Conservation (phyloP, 306 rosid species). For the Castanospermum australe region DNA sequence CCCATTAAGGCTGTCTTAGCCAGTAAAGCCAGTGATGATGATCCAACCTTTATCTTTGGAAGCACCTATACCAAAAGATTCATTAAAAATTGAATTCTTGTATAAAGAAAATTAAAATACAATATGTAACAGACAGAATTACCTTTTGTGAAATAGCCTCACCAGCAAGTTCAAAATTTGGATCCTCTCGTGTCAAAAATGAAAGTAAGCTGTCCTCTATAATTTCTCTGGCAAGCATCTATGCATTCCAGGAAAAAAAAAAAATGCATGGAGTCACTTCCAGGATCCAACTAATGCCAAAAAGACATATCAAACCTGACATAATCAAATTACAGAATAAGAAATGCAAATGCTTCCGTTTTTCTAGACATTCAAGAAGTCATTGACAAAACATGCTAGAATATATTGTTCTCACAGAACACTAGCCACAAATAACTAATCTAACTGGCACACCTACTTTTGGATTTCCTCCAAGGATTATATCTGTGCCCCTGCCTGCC, state of each 20-base stretch:
- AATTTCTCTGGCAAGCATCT: constrained; percentile 96
- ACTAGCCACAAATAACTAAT: constrained; percentile 22
- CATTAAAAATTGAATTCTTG: constrained; percentile 23
- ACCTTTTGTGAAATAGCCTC: constrained; percentile 74
- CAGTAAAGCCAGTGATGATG: constrained; percentile 82
- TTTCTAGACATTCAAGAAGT: background rate
- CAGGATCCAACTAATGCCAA: constrained; percentile 30
- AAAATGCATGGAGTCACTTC: background rate
- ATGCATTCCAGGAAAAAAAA: constrained; percentile 24
- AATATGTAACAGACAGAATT: constrained; percentile 5
- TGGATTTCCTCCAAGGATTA: constrained; percentile 98
- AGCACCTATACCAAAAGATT: constrained; percentile 59
- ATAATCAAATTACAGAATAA: constrained; percentile 14
- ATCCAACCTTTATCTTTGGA: constrained; percentile 83
- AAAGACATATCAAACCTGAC: constrained; percentile 18
- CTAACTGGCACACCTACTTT: constrained; percentile 56
- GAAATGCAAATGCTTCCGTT: constrained; percentile 13
- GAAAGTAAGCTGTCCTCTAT: constrained; percentile 82
- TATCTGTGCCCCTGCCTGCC: constrained; percentile 99
- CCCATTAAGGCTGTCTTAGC: constrained; percentile 93
- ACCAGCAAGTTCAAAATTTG: constrained; percentile 58
- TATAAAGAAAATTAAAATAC: constrained; percentile 4
- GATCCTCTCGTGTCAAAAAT: constrained; percentile 66
- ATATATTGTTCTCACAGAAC: constrained; percentile 9
- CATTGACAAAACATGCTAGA: background rate